Conservation (phyloP, 2,329 filamentous ascomycete genomes). For the Colletotrichum tropicale region DNA sequence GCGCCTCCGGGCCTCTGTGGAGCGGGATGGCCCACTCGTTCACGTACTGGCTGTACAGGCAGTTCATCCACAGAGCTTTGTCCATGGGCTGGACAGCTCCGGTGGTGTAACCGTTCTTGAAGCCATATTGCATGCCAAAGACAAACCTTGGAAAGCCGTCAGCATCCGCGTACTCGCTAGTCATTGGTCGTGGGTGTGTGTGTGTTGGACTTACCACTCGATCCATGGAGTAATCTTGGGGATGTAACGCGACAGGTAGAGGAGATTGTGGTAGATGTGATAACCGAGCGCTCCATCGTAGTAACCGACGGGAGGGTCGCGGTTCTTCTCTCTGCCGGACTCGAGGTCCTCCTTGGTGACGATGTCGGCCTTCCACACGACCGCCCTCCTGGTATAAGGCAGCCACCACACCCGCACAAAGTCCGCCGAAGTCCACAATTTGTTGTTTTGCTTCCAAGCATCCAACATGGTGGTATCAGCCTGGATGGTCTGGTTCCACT, state of each 20-base stretch:
- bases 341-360: conserved; percentile 65
- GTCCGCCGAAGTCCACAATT: conserved; percentile 83
- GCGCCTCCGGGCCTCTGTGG: conserved; percentile 82
- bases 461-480: conserved; percentile 71
- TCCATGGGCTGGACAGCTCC: conserved; percentile 81
- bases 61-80: conserved; percentile 90
- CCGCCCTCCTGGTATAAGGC: conserved; percentile 85
- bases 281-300: conserved; percentile 86
- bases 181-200: not conserved
- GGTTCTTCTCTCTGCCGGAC: conserved; percentile 65
- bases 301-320: conserved; percentile 69
- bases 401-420: conserved; percentile 98
- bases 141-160: conserved; percentile 69
- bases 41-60: conserved; percentile 94
- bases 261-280: conserved; percentile 88
- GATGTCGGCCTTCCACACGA: conserved; percentile 86
- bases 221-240: conserved; percentile 85
- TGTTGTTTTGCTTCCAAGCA: conserved; percentile 70
- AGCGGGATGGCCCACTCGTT: conserved; percentile 98
- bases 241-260: conserved; percentile 79
- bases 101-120: conserved; percentile 70
- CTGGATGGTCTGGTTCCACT: conserved; percentile 84
- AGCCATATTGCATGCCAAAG: conserved; percentile 97
- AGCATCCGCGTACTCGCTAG: not conserved
- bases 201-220: conserved; percentile 65